Evolutionary conservation across 345 rosid species (phyloP).

Genomic region (Capsella bursapastoris): DNA sequence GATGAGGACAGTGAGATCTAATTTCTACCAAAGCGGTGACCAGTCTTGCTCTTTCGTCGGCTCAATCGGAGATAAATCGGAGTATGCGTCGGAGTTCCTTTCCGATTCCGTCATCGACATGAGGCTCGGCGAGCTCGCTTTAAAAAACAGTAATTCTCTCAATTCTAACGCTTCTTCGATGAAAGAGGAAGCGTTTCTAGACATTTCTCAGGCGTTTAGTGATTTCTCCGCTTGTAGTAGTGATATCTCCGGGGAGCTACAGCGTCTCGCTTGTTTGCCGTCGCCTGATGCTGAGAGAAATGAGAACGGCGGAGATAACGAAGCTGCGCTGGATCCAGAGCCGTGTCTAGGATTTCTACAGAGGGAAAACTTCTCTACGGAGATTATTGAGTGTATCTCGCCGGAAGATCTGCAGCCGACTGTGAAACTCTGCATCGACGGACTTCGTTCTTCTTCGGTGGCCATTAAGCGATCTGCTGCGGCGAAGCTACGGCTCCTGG

Average conservation of each 20-base stretch:
- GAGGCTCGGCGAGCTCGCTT: constrained; percentile 84
- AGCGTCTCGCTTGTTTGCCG: constrained; percentile 80
- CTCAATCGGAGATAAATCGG: constrained; percentile 50
- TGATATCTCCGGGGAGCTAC: constrained; percentile 94
- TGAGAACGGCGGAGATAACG: constrained; percentile 28
- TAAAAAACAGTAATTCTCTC: constrained; percentile 46
- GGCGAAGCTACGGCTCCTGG: constrained; percentile 82
- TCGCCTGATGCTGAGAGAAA: constrained; percentile 45
- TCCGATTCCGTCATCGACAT: constrained; percentile 87
- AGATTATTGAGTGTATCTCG: constrained; percentile 89
- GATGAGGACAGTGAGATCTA: constrained; percentile 89
- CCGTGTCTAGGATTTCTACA: constrained; percentile 84
- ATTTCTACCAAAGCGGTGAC: constrained; percentile 54
- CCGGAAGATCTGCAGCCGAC: constrained; percentile 98
- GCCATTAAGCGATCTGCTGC: constrained; percentile 91
- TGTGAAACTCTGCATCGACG: constrained; percentile 86
- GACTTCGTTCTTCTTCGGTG: constrained; percentile 72
- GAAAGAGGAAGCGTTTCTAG: constrained; percentile 60
- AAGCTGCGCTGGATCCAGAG: constrained; percentile 37
- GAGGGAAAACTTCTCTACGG: constrained; percentile 86
- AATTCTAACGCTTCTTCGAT: constrained; percentile 48
- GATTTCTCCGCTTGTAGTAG: constrained; percentile 88
- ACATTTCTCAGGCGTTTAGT: constrained; percentile 80
- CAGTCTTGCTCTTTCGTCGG: constrained; percentile 53
- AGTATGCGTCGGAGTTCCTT: constrained; percentile 68